A percentile compares a stretch with the other conserved stretches of the same genome.
These are phyloP conservation scores for Ceratocystis destructans DNA, from an alignment of 2,329 filamentous ascomycete species.

Conservation along the genomic window DNA sequence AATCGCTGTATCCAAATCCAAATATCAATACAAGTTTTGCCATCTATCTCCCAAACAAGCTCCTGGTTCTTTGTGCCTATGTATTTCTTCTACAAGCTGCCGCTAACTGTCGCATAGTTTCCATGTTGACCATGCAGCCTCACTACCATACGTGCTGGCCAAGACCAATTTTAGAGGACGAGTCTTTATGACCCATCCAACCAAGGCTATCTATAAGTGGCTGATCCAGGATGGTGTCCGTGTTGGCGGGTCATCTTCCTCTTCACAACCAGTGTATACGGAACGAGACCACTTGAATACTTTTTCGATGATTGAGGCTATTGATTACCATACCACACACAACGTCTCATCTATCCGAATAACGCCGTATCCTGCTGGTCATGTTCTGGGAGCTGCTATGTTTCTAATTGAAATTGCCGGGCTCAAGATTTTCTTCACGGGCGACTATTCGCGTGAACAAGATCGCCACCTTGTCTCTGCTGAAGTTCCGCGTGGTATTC, in stretches of 20 bases:
- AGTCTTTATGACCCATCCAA: slow-evolving; percentile 98
- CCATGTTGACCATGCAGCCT: slow-evolving; percentile 95
- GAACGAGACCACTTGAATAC: slow-evolving; percentile 92
- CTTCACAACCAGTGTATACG: slow-evolving; percentile 71
- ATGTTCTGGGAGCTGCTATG: slow-evolving; percentile 97
- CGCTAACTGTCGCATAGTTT: slow-evolving; percentile 49
- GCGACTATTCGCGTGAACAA: slow-evolving; percentile 91
- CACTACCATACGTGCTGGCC: slow-evolving; percentile 89
- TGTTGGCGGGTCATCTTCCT: slow-evolving; percentile 58
- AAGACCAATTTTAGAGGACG: slow-evolving; percentile 96
- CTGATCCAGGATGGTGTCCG: slow-evolving; percentile 93
- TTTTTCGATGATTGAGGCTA: slow-evolving; percentile 87
- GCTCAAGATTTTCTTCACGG: slow-evolving; percentile 92
- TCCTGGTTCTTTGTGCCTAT: slow-evolving; percentile 10
- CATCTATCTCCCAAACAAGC: slow-evolving; percentile 1
- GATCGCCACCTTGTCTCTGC: slow-evolving; percentile 93
- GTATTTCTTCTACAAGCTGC: slow-evolving; percentile 4
- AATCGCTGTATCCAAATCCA: slow-evolving; percentile 4
- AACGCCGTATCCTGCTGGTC: slow-evolving; percentile 90
- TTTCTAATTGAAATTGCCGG: slow-evolving; percentile 95
- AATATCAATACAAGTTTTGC: slow-evolving; percentile 16
- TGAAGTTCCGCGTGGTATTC: slow-evolving; percentile 73
- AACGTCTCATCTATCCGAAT: slow-evolving; percentile 94
- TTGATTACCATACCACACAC: slow-evolving; percentile 96
- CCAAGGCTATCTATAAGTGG: slow-evolving; percentile 99